Evolutionary conservation across 805 yeast genomes (phyloP), one percentile per base, ranked within the genome.

Genomic region (Dipodascopsis uninucleata): DNA sequence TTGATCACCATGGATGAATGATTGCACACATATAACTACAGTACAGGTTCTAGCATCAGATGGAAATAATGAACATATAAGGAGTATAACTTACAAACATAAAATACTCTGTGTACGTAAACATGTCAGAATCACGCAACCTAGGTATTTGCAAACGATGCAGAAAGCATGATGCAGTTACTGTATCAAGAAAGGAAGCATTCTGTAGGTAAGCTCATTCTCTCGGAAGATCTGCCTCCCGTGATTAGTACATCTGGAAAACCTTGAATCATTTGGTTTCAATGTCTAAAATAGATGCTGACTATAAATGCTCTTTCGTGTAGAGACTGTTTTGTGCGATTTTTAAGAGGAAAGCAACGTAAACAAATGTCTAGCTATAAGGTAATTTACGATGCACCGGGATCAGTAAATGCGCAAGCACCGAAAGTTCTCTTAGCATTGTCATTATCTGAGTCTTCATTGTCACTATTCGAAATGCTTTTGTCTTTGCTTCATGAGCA

Each of bases 301-400:
- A 24, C 24, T n/a, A 25, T 20, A 9, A 28, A 38, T 43, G 24
- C 40, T 25, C 39, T 3, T 21, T 21, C n/a, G 17, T 42, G 48
- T 20, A 46, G 54, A 21, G 45, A 52, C 1, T 89, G 97, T 63
- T 90, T 86, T 56, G 60, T 75, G 17, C 72, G 79, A 47, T 89
- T 86, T 60, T 71, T 89, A 28, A 72, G 82, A 45, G 81, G 85
- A 20, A 89, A 89, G 62, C 88, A 85, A 63, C 71, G 95, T 50
- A 84, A 82, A 58, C 83, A 75, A 58, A 79, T 90, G 87, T 88
- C 84, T 10, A 76, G 72, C 43, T 88, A 75, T 66, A 84, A 85
- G 59, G 89, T 84, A 18, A 75, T 80, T 57, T 87, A 74, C 46
- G 66, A 64, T 69, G 78, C 77, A 10, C 64, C 65, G 1, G 67